Evolutionary conservation across 2,329 filamentous ascomycete species (phyloP), one percentile per base, ranked within the genome.

Genomic region (Botrytis squamosa): DNA sequence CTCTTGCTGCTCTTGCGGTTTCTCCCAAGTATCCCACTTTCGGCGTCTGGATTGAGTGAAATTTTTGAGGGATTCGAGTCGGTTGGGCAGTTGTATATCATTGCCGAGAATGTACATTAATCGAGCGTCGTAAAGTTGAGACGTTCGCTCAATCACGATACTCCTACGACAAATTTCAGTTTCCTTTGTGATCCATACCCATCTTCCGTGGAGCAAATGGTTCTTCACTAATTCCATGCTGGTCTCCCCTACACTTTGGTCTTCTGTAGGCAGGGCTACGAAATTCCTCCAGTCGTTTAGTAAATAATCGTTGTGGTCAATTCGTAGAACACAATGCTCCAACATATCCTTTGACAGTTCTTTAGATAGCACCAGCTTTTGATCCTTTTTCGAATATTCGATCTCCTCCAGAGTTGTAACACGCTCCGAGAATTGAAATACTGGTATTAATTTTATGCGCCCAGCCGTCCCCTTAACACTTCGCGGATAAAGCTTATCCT

Each of bases 171-270:
- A 69, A 9, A 33, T n/a, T 16, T n/a, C 49, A 22, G 10, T n/a
- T 44, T 42, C n/a, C 38, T 59, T 57, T 25, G 66, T 69, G 66
- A 69, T 69, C 66, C 66, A 69, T 42, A 69, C 49, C 66, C 66
- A 69, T 33, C 66, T 57, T 69, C 66, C 66, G 55, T 68, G n/a
- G 36, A 69, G 40, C 25, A 69, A 69, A 44, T 69, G 66, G 40
- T 57, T 57, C 25, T 57, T 69, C 20, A 69, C 49, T 52, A 69
- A 57, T 20, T 69, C 49, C 10, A 57, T 33, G 5, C 49, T 12
- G 7, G 49, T 57, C 25, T 20, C 36, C n/a, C 65, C 65, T 29
- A 22, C 18, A 55, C 4, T 57, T 57, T 42, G 65, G 18, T 49
- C 25, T 25, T 55, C 25, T 22, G 46, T 55, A 6, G 46, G 65